Conservation (phyloP, 331 rosid species). For the Pyracantha coccinea region DNA sequence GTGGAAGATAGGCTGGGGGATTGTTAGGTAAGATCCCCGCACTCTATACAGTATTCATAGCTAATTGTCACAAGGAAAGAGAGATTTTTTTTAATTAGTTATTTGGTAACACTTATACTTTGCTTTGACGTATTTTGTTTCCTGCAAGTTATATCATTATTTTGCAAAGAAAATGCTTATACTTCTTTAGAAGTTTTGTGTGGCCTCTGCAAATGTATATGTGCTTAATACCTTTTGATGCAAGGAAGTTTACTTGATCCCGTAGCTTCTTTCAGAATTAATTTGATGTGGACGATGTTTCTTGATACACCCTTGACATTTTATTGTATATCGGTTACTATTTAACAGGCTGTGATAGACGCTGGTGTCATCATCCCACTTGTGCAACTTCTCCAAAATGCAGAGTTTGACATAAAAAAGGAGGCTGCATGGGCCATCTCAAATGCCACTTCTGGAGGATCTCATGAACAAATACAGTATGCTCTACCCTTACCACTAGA, state of each 20-base stretch:
- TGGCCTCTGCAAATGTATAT: not conserved
- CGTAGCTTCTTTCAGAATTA: not conserved
- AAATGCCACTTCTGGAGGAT: slow-evolving; percentile 71
- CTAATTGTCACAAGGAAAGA: not conserved
- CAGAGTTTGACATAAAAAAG: slow-evolving; percentile 69
- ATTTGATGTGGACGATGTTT: not conserved
- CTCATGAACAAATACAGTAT: slow-evolving; percentile 65
- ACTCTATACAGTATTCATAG: not conserved
- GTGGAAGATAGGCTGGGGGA: not conserved
- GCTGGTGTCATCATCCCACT: slow-evolving; percentile 52
- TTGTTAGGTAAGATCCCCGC: not conserved
- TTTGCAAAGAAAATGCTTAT: not conserved
- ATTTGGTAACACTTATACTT: not conserved
- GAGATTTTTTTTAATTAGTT: not conserved
- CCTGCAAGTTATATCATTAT: not conserved
- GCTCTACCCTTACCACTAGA: slow-evolving; percentile 2
- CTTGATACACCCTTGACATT: not conserved
- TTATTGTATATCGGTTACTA: not conserved
- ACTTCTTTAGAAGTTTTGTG: not conserved
- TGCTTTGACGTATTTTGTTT: not conserved
- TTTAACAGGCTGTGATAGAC: slow-evolving; percentile 56
- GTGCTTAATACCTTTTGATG: not conserved
- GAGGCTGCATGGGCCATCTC: slow-evolving; percentile 81
- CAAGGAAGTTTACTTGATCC: not conserved
- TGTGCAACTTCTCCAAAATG: slow-evolving; percentile 53